Evolutionary conservation across 495 filamentous ascomycete species (phyloP).

Genomic region (Neurospora intermedia): DNA sequence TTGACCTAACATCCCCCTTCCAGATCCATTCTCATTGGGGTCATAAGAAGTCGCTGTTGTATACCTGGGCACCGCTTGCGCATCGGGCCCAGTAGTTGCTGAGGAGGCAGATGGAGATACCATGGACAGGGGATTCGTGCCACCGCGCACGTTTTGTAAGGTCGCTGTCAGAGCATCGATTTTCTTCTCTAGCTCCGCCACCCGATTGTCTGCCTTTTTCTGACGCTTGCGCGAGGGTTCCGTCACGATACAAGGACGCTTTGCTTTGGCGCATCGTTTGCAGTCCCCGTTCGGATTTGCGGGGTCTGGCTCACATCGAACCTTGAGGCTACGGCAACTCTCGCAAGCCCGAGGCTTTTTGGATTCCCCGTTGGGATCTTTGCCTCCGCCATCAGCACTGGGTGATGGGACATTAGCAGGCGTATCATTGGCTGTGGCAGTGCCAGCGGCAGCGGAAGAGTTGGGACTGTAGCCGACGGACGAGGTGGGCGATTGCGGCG

Average conservation of each 20-base stretch:
- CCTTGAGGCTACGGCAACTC: conserved; percentile 80
- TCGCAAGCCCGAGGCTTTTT: conserved; percentile 89
- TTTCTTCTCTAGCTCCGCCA: conserved; percentile 89
- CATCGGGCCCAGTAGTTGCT: not conserved
- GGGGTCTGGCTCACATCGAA: conserved; percentile 71
- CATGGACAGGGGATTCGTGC: not conserved
- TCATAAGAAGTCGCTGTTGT: not conserved
- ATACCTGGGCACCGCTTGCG: not conserved
- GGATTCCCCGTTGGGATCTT: conserved; percentile 41
- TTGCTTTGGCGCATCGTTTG: conserved; percentile 77
- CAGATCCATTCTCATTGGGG: not conserved
- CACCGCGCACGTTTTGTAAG: conserved; percentile 47
- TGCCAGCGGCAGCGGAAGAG: not conserved
- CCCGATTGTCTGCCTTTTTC: conserved; percentile 87
- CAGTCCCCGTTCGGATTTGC: conserved; percentile 56
- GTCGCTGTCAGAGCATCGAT: conserved; percentile 81
- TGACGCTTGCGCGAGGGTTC: conserved; percentile 75
- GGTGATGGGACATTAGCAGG: conserved; percentile 1
- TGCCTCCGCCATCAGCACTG: conserved; percentile 10
- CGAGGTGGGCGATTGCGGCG: not conserved
- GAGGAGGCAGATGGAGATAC: conserved; percentile 15
- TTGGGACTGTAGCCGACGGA: not conserved
- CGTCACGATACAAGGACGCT: conserved; percentile 69
- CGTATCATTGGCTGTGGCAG: not conserved
- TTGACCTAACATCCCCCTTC: not conserved